These are phyloP conservation scores for Euptelea pleiosperma DNA, from an alignment of 164 flowering plant species.

Conservation along the genomic window DNA sequence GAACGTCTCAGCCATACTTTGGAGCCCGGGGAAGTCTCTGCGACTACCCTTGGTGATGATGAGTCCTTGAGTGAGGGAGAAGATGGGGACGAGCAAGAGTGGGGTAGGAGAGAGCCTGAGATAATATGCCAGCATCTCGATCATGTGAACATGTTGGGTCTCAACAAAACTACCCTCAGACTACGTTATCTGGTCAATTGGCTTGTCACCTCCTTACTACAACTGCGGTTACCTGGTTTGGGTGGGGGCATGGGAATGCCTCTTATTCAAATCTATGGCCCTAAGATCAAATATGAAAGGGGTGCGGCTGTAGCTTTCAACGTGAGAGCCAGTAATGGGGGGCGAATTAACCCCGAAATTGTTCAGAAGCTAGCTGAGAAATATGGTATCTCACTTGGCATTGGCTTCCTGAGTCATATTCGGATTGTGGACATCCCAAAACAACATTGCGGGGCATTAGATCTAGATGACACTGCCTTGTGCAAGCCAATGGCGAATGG, in stretches of 20 bases:
- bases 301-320: slow-evolving; percentile 94
- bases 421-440: slow-evolving; percentile 41
- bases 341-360: slow-evolving; percentile 59
- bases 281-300: slow-evolving; percentile 89
- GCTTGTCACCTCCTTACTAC: slow-evolving; percentile 87
- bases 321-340: slow-evolving; percentile 44
- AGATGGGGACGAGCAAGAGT: slow-evolving; percentile 60
- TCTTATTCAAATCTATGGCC: slow-evolving; percentile 85
- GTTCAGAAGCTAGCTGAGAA: slow-evolving; percentile 78
- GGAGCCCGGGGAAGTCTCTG: slow-evolving; percentile 64
- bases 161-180: slow-evolving; percentile 70
- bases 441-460: slow-evolving; percentile 38
- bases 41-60: slow-evolving; percentile 53
- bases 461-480: slow-evolving; percentile 47
- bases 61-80: slow-evolving; percentile 54
- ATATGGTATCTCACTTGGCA: slow-evolving; percentile 71
- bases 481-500: slow-evolving; percentile 60
- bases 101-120: slow-evolving; percentile 78
- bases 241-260: slow-evolving; percentile 34
- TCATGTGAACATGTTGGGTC: slow-evolving; percentile 79
- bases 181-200: slow-evolving; percentile 77
- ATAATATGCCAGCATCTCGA: slow-evolving; percentile 73
- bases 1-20: slow-evolving; percentile 39
- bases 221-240: slow-evolving; percentile 52
- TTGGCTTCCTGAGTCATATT: slow-evolving; percentile 77